Percentiles rank a stretch among this genome's conserved stretches.
Evolutionary conservation across 495 filamentous ascomycete genomes (phyloP).

Genomic region (Xylaria longipes): DNA sequence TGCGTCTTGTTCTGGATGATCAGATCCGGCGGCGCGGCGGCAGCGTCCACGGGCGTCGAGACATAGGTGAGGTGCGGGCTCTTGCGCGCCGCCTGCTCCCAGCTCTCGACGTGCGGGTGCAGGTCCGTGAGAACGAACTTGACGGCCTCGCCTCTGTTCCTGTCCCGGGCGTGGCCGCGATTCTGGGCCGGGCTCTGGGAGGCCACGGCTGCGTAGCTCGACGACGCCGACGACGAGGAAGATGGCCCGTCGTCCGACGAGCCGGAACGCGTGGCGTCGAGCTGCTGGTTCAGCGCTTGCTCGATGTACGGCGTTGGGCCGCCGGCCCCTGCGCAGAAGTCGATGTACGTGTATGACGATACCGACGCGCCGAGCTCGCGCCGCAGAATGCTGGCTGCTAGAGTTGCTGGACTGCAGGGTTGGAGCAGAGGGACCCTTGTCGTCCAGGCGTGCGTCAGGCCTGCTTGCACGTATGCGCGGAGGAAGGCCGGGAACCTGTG

Average conservation of each 20-base stretch:
- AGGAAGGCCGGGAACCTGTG: constrained; percentile 61
- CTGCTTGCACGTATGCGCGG: constrained; percentile 57
- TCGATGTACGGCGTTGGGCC: constrained; percentile 72
- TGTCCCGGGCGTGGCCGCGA: constrained; percentile 19
- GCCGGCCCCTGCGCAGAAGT: constrained; percentile 77
- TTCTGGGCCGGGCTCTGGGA: neutral
- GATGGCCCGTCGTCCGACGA: neutral
- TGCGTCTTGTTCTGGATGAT: constrained; percentile 36
- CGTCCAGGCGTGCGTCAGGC: constrained; percentile 59
- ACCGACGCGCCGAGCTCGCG: constrained; percentile 46
- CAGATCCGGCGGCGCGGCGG: constrained; percentile 55
- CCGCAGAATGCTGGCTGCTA: constrained; percentile 56
- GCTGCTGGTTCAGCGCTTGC: constrained; percentile 56
- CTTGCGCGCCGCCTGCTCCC: constrained; percentile 57
- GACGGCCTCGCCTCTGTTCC: constrained; percentile 37
- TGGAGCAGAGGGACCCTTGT: constrained; percentile 54
- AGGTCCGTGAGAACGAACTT: constrained; percentile 74
- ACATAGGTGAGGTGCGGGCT: constrained; percentile 63
- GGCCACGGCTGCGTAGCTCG: constrained; percentile 36
- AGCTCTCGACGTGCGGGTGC: constrained; percentile 68
- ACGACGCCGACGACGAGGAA: constrained; percentile 8
- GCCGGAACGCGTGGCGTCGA: constrained; percentile 35
- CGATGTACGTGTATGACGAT: constrained; percentile 64
- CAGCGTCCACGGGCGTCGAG: constrained; percentile 65
- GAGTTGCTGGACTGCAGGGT: constrained; percentile 49